Conservation (phyloP, 2,329 filamentous ascomycete species). For the Venturia asperata region DNA sequence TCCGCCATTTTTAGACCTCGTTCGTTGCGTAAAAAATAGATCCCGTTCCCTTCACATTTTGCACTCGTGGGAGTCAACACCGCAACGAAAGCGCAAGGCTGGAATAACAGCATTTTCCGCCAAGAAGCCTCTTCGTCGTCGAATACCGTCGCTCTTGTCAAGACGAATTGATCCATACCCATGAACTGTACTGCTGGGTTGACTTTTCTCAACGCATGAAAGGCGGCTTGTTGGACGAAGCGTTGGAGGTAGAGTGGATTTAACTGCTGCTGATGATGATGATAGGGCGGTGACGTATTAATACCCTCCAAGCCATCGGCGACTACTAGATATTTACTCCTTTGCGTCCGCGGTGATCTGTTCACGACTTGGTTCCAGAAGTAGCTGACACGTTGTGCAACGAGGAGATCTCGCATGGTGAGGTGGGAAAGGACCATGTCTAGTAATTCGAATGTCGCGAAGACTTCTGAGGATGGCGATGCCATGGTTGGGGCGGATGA, state of each 20-base stretch:
- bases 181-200: constrained; percentile 7
- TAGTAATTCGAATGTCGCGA: constrained; percentile 11
- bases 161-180: constrained; percentile 12
- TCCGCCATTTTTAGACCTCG: constrained; percentile 9
- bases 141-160: not conserved
- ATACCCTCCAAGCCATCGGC: not conserved
- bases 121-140: constrained; percentile 4
- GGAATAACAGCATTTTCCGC: constrained; percentile 12
- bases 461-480: not conserved
- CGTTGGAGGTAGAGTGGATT: constrained; percentile 17
- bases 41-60: not conserved
- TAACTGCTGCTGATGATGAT: not conserved
- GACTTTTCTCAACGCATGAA: constrained; percentile 2
- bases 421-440: constrained; percentile 17
- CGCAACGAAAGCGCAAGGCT: not conserved
- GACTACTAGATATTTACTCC: not conserved
- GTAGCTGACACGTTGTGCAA: constrained; percentile 14
- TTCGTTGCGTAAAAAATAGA: constrained; percentile 5
- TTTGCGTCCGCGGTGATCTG: not conserved
- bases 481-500: not conserved
- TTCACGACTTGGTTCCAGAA: constrained; percentile 9
- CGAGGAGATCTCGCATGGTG: constrained; percentile 14
- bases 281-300: not conserved
- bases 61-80: constrained; percentile 2
- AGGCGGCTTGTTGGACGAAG: constrained; percentile 16